Conservation (phyloP, 345 rosid species). For the Hibiscus trionum region DNA sequence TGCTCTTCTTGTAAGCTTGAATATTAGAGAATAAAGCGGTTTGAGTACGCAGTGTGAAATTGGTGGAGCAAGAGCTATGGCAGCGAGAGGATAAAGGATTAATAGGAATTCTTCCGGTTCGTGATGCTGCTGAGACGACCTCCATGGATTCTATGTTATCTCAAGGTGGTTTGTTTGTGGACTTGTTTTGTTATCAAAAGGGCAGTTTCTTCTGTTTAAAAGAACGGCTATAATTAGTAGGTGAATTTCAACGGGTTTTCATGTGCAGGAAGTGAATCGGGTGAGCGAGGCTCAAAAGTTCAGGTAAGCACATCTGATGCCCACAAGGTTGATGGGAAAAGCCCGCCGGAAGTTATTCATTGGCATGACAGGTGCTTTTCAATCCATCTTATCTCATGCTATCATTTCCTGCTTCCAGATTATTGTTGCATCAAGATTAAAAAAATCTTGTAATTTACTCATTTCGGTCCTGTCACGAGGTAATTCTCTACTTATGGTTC, state of each 20-base stretch:
- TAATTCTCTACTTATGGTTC: conserved; percentile 6
- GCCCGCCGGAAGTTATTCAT: conserved; percentile 66
- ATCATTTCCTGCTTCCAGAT: not conserved
- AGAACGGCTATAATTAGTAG: not conserved
- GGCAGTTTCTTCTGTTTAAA: not conserved
- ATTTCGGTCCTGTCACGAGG: not conserved
- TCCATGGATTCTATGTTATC: conserved; percentile 42
- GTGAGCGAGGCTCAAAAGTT: conserved; percentile 48
- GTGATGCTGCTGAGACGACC: conserved; percentile 62
- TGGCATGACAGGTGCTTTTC: conserved; percentile 80
- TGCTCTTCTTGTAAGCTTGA: not conserved
- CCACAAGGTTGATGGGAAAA: conserved; percentile 74
- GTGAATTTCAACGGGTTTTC: not conserved
- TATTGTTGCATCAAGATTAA: not conserved
- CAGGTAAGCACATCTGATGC: conserved; percentile 57
- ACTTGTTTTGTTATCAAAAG: not conserved
- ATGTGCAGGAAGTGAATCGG: conserved; percentile 66
- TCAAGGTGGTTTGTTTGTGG: conserved; percentile 50
- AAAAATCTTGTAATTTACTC: not conserved
- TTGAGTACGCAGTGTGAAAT: conserved; percentile 51
- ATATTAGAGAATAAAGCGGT: not conserved
- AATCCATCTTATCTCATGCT: not conserved
- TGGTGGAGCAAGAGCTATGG: conserved; percentile 99
- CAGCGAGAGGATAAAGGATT: conserved; percentile 95
- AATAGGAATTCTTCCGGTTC: conserved; percentile 90